Percentiles rank a stretch among this genome's conserved stretches.
phyloP scores from a whole-genome alignment of 345 rosid genomes.

The Eucalyptus microcorys region DNA sequence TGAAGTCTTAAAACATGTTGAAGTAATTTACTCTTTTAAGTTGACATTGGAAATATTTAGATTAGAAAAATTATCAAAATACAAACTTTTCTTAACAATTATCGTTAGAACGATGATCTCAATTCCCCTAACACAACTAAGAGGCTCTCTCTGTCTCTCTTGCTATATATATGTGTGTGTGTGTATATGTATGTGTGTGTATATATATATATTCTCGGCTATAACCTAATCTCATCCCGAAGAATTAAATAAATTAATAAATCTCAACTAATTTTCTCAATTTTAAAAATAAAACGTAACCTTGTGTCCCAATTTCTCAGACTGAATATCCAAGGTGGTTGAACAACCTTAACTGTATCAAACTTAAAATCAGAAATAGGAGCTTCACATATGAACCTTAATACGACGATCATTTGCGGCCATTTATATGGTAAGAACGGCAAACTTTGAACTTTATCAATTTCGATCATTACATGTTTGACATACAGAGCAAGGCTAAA shows the following conservation, averaged over 20 bases:
- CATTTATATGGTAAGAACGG: background rate
- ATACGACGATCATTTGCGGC: background rate
- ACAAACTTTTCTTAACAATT: background rate
- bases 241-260: background rate
- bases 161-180: fast-evolving
- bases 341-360: background rate
- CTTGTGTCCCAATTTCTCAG: background rate
- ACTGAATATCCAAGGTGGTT: background rate
- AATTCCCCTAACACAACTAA: background rate
- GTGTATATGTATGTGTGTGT: fast-evolving
- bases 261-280: background rate
- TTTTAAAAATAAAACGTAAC: background rate
- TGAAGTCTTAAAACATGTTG: background rate
- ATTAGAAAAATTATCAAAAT: too few species aligned
- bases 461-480: background rate
- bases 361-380: background rate
- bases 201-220: background rate
- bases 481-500: background rate
- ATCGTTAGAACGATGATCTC: background rate
- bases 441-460: background rate
- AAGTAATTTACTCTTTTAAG: background rate
- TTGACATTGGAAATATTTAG: background rate
- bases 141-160: background rate
- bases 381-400: background rate
- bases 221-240: background rate